Conservation (phyloP, 495 filamentous ascomycete genomes). For the Delitschia confertaspora region DNA sequence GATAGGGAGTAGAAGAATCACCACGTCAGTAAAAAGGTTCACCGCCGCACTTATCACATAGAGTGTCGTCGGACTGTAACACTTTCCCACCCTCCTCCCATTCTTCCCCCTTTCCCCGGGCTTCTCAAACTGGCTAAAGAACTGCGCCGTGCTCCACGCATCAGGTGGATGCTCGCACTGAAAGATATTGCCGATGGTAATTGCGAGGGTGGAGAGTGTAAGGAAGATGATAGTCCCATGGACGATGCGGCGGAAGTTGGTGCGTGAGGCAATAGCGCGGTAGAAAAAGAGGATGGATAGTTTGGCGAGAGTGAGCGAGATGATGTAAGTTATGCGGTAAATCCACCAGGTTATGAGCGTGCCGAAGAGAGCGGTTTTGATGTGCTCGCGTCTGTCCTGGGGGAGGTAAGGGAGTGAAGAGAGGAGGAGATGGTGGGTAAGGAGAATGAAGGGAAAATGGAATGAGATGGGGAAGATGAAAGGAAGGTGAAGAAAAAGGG, state of each 20-base stretch:
- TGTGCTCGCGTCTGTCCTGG: constrained; percentile 11
- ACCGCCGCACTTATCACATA: constrained; percentile 9
- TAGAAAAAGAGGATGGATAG: constrained; percentile 27
- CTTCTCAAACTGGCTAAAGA: constrained; percentile 17
- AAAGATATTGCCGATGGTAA: constrained; percentile 12
- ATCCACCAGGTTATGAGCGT: constrained; percentile 20
- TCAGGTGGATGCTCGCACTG: constrained; percentile 20
- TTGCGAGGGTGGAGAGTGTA: constrained; percentile 13
- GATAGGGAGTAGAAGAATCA: constrained; percentile 21
- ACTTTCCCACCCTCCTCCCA: constrained; percentile 1
- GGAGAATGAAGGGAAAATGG: no score
- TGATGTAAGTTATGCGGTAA: constrained; percentile 15
- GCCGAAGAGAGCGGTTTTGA: constrained; percentile 7
- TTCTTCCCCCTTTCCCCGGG: background rate
- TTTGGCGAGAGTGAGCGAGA: constrained; percentile 20
- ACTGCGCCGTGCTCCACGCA: constrained; percentile 4
- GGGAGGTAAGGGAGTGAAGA: no score
- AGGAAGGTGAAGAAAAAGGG: background rate
- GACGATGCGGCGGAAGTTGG: constrained; percentile 13
- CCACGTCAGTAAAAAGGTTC: constrained; percentile 20
- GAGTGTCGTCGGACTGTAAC: constrained; percentile 11
- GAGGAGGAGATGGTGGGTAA: no score
- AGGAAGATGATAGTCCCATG: constrained; percentile 11
- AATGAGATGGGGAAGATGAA: background rate
- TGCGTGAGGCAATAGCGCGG: constrained; percentile 15